Conservation (phyloP, 139 green algal species). For the Haematococcus sp. region DNA sequence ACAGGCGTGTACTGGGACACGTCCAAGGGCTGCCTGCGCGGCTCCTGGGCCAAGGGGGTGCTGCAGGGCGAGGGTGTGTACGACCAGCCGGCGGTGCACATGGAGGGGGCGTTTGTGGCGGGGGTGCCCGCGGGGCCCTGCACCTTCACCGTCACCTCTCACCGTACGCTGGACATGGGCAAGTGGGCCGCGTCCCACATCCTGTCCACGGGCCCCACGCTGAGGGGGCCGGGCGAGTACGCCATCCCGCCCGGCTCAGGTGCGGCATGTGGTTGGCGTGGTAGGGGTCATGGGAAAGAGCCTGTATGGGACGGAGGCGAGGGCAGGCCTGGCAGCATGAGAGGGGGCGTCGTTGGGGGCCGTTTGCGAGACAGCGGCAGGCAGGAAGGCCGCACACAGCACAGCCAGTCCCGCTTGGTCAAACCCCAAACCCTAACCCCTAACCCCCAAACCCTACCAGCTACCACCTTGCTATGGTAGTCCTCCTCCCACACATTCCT, state of each 20-base stretch:
- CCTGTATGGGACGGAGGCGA: no score
- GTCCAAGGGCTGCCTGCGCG: constrained; percentile 52
- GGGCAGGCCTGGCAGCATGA: no score
- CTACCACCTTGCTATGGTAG: no score
- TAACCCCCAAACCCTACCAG: no score
- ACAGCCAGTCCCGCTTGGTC: no score
- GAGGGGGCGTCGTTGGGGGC: no score
- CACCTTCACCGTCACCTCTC: constrained; percentile 39
- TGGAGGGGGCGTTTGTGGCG: constrained; percentile 53
- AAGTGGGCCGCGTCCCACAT: constrained; percentile 47
- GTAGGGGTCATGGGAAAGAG: no score
- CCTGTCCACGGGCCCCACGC: constrained; percentile 43
- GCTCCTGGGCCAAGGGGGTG: constrained; percentile 54
- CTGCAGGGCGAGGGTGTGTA: constrained; percentile 57
- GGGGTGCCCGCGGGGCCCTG: constrained; percentile 53
- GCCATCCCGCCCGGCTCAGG: constrained; percentile 39
- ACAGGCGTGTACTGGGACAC: constrained; percentile 56
- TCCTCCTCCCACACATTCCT: no score
- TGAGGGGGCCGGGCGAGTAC: constrained; percentile 48
- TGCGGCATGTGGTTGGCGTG: no score
- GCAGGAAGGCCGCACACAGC: no score
- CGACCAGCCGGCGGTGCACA: constrained; percentile 51
- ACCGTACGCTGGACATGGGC: constrained; percentile 37
- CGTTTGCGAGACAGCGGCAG: no score
- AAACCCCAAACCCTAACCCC: no score